These are phyloP conservation scores for Claviceps purpurea DNA, from an alignment of 2,329 filamentous ascomycete species.

Conservation along the genomic window DNA sequence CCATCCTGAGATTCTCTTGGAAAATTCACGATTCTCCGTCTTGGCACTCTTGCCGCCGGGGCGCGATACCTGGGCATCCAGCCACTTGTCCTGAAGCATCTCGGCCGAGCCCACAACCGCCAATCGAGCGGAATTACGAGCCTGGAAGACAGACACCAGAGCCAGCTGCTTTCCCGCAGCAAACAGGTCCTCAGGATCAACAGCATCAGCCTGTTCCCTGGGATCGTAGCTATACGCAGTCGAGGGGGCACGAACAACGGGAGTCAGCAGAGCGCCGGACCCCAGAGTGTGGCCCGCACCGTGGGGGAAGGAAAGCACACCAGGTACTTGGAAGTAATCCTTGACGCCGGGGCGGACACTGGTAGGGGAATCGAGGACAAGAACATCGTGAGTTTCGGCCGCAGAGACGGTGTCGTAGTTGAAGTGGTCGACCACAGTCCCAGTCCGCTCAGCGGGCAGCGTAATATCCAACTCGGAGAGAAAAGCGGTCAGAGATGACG, in stretches of 20 bases:
- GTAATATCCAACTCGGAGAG: constrained; percentile 81
- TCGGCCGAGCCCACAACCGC: constrained; percentile 76
- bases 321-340: constrained; percentile 54
- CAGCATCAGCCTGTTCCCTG: constrained; percentile 61
- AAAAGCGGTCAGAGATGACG: constrained; percentile 61
- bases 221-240: constrained; percentile 92
- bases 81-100: constrained; percentile 80
- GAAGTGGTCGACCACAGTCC: constrained; percentile 89
- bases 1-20: constrained; percentile 79
- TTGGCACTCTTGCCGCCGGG: constrained; percentile 37
- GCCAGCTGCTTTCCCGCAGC: constrained; percentile 72
- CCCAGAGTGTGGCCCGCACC: constrained; percentile 74
- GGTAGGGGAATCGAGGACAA: constrained; percentile 60
- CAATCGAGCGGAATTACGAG: constrained; percentile 84
- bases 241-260: constrained; percentile 66
- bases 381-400: constrained; percentile 73
- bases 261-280: constrained; percentile 60
- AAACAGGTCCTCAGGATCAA: constrained; percentile 64
- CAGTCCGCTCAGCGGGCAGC: constrained; percentile 73
- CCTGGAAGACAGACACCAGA: constrained; percentile 77
- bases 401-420: constrained; percentile 71
- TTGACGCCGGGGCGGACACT: constrained; percentile 54
- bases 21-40: constrained; percentile 74
- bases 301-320: constrained; percentile 66
- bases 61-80: constrained; percentile 64